A percentile compares a stretch with the other conserved stretches of the same genome.
Conservation (phyloP, 306 rosid genomes). For the Astragalus glycyphyllos region DNA sequence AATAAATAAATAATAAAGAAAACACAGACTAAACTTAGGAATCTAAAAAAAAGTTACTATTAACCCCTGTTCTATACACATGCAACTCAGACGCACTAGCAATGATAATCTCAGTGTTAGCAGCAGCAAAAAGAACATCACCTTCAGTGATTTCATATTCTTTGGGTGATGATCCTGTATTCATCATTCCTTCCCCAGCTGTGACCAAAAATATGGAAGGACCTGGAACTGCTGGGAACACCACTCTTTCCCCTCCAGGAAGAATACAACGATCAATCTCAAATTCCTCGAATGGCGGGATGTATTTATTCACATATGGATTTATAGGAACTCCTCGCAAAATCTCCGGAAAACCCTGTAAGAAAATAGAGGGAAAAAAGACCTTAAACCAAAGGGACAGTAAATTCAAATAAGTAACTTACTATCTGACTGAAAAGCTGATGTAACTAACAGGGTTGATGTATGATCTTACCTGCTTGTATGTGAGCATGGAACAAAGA, state of each 20-base stretch:
- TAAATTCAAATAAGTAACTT: not conserved
- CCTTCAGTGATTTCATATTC: conserved; percentile 67
- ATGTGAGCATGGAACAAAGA: conserved; percentile 95
- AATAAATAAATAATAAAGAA: not conserved
- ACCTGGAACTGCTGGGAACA: conserved; percentile 72
- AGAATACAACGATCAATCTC: conserved; percentile 81
- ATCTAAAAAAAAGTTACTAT: conserved; percentile 63
- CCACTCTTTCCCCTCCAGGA: conserved; percentile 62
- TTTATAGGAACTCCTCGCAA: conserved; percentile 67
- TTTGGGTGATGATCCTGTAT: conserved; percentile 43
- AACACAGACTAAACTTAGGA: conserved; percentile 30
- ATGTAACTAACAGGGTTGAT: conserved; percentile 17
- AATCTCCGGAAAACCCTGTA: conserved; percentile 89
- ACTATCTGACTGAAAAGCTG: conserved; percentile 13
- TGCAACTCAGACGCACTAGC: conserved; percentile 64
- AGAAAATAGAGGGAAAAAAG: not conserved
- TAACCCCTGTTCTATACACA: conserved; percentile 81
- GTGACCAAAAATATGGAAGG: conserved; percentile 80
- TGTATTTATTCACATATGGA: conserved; percentile 64
- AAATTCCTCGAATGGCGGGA: conserved; percentile 88
- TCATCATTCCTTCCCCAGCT: conserved; percentile 67
- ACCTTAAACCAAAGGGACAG: not conserved
- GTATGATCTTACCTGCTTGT: conserved; percentile 69
- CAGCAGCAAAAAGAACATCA: conserved; percentile 81
- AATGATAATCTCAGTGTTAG: conserved; percentile 64